Conservation (phyloP, 2,329 filamentous ascomycete genomes). For the Rhytidhysteron rufulum region DNA sequence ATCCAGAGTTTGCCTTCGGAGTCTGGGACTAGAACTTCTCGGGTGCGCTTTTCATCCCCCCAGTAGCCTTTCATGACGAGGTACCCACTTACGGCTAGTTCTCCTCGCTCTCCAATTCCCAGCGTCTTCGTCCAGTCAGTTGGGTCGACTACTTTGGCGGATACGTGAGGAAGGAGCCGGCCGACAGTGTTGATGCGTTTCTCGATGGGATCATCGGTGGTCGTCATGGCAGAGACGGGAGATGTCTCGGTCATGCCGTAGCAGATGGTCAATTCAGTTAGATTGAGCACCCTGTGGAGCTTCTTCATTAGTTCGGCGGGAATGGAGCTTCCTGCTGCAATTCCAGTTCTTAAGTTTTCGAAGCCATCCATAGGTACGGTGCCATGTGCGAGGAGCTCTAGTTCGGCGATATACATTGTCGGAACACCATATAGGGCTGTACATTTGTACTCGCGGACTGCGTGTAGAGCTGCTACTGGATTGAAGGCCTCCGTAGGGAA, state of each 20-base stretch:
- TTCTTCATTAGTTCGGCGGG: slow-evolving; percentile 76
- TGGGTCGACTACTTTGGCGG: slow-evolving; percentile 71
- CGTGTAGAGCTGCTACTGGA: slow-evolving; percentile 64
- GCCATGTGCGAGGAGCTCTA: slow-evolving; percentile 66
- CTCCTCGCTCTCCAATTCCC: slow-evolving; percentile 65
- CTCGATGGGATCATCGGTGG: slow-evolving; percentile 67
- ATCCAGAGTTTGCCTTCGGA: slow-evolving; percentile 69
- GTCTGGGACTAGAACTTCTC: slow-evolving; percentile 61
- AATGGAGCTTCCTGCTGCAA: slow-evolving; percentile 82
- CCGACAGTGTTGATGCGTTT: slow-evolving; percentile 76
- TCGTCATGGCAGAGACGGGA: slow-evolving; percentile 74
- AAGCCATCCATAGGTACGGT: slow-evolving; percentile 49
- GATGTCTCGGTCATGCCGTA: slow-evolving; percentile 95
- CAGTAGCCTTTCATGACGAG: slow-evolving; percentile 90
- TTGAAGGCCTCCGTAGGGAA: slow-evolving; percentile 88
- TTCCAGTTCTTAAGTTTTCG: slow-evolving; percentile 74
- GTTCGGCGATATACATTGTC: slow-evolving; percentile 90
- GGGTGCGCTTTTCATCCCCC: slow-evolving; percentile 66
- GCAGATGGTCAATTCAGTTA: slow-evolving; percentile 83
- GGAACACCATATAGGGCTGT: slow-evolving; percentile 82
- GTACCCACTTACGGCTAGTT: slow-evolving; percentile 81
- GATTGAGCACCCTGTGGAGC: slow-evolving; percentile 68
- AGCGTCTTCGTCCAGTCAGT: slow-evolving; percentile 57
- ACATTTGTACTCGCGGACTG: slow-evolving; percentile 59
- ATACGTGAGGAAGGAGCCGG: slow-evolving; percentile 76